Evolutionary conservation across 2,329 filamentous ascomycete genomes (phyloP).

Genomic region (Rhinocladiella similis): DNA sequence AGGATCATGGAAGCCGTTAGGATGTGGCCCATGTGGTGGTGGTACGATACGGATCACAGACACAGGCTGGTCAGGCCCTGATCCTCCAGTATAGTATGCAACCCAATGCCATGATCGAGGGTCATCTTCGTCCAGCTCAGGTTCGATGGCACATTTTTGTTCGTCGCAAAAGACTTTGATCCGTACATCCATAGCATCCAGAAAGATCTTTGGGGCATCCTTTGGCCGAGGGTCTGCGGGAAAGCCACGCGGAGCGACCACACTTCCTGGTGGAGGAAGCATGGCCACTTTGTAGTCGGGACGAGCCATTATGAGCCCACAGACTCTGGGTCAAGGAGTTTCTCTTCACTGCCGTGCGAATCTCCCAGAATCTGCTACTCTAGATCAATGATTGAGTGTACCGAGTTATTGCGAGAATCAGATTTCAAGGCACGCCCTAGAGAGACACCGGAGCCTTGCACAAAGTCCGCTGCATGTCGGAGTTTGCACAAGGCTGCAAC

Average conservation of each 20-base stretch:
- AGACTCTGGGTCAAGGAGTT: neutral
- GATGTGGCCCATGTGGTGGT: conserved; percentile 70
- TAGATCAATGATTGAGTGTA: no score
- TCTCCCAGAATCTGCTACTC: no score
- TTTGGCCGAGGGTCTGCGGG: conserved; percentile 23
- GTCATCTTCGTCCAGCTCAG: conserved; percentile 82
- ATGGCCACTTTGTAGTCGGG: conserved; percentile 10
- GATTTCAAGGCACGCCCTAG: no score
- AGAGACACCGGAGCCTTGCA: no score
- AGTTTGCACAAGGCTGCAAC: no score
- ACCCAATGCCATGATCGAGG: conserved; percentile 81
- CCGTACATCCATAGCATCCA: conserved; percentile 60
- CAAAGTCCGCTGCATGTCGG: no score
- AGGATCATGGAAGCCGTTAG: conserved; percentile 31
- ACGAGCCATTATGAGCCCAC: neutral
- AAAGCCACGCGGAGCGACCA: conserved; percentile 28
- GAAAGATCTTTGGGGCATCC: conserved; percentile 53
- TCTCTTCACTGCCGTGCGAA: no score
- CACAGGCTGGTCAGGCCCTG: conserved; percentile 53
- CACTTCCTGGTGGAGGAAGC: conserved; percentile 22
- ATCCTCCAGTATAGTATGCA: conserved; percentile 58
- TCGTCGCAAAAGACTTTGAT: conserved; percentile 59
- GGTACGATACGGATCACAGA: conserved; percentile 80
- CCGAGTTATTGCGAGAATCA: neutral
- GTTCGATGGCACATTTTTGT: conserved; percentile 58